Percentiles rank a stretch among this genome's conserved stretches.
These are phyloP conservation scores for Chalaropsis thielavioides DNA, from an alignment of 2,329 filamentous ascomycete species.

Conservation along the genomic window DNA sequence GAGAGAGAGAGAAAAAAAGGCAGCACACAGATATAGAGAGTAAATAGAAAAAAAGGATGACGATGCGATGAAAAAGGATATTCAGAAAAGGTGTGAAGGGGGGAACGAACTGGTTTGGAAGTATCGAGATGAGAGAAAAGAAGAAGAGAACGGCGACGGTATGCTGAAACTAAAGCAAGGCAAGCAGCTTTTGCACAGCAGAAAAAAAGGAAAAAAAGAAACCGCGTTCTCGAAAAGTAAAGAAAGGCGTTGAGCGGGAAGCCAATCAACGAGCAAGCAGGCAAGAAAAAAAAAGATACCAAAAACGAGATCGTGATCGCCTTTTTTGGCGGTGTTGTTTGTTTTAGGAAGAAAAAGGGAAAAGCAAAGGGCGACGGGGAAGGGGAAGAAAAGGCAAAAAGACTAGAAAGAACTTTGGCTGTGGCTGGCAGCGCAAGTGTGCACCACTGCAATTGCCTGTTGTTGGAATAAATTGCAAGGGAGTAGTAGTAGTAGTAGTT, in stretches of 20 bases:
- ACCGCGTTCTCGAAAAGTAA: not conserved
- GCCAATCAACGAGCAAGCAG: not conserved
- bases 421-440: not conserved
- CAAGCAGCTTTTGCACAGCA: not conserved
- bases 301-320: not conserved
- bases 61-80: conserved; percentile 6
- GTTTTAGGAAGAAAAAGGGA: not conserved
- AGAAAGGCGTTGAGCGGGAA: not conserved
- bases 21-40: conserved; percentile 5
- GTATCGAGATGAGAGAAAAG: conserved; percentile 5
- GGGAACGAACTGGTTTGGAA: conserved; percentile 16
- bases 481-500: too few relatives aligned
- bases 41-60: conserved; percentile 7
- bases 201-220: not conserved
- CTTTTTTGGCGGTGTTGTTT: not conserved
- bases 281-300: not conserved
- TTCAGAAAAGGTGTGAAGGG: conserved; percentile 8
- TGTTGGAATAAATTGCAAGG: not conserved
- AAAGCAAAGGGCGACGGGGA: not conserved
- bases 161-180: not conserved
- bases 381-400: conserved; percentile 4
- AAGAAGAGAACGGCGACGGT: not conserved
- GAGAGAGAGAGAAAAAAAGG: conserved; percentile 14
- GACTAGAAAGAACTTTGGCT: not conserved
- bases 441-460: conserved; percentile 4